phyloP scores from a whole-genome alignment of 1,139 yeast species.

The Blastobotrys elegans region DNA sequence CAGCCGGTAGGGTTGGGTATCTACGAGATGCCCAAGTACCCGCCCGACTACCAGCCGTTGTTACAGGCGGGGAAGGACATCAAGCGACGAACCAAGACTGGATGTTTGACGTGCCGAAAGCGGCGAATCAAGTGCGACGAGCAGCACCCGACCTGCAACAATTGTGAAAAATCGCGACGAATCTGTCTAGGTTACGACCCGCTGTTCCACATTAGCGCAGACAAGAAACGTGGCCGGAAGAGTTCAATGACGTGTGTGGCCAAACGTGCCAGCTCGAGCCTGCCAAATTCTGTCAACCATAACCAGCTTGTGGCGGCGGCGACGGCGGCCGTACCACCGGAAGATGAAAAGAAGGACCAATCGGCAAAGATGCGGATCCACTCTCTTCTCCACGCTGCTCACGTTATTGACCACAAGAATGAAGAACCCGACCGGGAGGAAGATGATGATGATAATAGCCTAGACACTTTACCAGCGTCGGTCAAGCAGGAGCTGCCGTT shows the following conservation, averaged over 20 bases:
- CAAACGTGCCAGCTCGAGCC: not conserved
- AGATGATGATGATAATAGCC: not conserved
- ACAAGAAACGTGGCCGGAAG: slow-evolving; percentile 15
- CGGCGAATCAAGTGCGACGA: slow-evolving; percentile 70
- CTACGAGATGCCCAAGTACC: slow-evolving; percentile 3
- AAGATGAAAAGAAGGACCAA: slow-evolving; percentile 11
- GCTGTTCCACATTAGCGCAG: slow-evolving; percentile 25
- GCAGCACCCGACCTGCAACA: slow-evolving; percentile 64
- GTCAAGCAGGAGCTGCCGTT: slow-evolving; percentile 9
- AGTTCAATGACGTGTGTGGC: not conserved
- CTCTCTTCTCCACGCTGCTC: slow-evolving; percentile 30
- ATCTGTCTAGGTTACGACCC: slow-evolving; percentile 63
- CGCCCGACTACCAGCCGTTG: slow-evolving; percentile 16
- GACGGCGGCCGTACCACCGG: slow-evolving; percentile 1
- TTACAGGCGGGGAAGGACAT: slow-evolving; percentile 27
- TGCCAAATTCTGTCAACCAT: slow-evolving; percentile 2
- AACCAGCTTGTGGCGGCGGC: not conserved
- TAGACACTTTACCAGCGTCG: not conserved
- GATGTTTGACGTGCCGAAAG: slow-evolving; percentile 69
- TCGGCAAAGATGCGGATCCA: slow-evolving; percentile 25
- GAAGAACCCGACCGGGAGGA: not conserved
- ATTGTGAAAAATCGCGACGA: slow-evolving; percentile 67
- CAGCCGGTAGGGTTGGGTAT: slow-evolving; percentile 12
- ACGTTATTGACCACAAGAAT: slow-evolving; percentile 19
- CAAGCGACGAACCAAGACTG: slow-evolving; percentile 57